Percentiles rank a stretch among this genome's conserved stretches.
phyloP scores from a whole-genome alignment of 768 basidiomycete genomes.

The Pisolithus sp. region DNA sequence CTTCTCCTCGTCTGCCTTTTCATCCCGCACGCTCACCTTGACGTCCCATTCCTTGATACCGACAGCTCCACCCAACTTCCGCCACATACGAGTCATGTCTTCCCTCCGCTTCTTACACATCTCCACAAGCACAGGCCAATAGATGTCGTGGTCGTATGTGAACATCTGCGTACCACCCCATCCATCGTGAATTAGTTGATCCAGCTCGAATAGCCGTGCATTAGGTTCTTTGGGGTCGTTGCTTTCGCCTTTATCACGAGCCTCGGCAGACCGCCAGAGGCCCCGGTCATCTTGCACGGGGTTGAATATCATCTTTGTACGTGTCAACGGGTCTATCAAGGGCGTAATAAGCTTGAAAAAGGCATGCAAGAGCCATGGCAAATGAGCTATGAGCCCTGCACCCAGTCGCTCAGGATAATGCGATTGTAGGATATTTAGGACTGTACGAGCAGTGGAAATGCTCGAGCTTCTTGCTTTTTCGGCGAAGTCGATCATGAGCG shows the following conservation, averaged over 20 bases:
- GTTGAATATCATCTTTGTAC: conserved; percentile 70
- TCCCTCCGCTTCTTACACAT: conserved; percentile 47
- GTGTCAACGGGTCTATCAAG: conserved; percentile 79
- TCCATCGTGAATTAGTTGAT: conserved; percentile 61
- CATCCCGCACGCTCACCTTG: conserved; percentile 35
- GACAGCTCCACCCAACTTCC: conserved; percentile 54
- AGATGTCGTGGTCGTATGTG: conserved; percentile 66
- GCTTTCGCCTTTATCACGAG: conserved; percentile 10
- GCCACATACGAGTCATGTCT: conserved; percentile 57
- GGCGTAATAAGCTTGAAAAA: conserved; percentile 78
- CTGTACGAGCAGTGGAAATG: conserved; percentile 30
- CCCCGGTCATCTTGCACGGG: conserved; percentile 32
- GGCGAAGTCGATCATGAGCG: conserved; percentile 71
- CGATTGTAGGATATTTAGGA: conserved; percentile 63
- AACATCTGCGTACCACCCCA: conserved; percentile 69
- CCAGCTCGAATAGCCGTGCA: conserved; percentile 48
- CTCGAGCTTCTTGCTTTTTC: conserved; percentile 60
- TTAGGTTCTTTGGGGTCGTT: conserved; percentile 39
- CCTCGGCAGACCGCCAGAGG: conserved; percentile 21
- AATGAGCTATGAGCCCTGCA: conserved; percentile 62
- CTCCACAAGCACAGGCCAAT: conserved; percentile 62
- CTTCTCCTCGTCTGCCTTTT: neutral
- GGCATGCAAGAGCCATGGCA: conserved; percentile 70
- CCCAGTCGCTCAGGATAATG: conserved; percentile 89
- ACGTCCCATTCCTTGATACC: conserved; percentile 80